Evolutionary conservation across 2,329 filamentous ascomycete genomes (phyloP).

Genomic region (Claviceps spartinae): DNA sequence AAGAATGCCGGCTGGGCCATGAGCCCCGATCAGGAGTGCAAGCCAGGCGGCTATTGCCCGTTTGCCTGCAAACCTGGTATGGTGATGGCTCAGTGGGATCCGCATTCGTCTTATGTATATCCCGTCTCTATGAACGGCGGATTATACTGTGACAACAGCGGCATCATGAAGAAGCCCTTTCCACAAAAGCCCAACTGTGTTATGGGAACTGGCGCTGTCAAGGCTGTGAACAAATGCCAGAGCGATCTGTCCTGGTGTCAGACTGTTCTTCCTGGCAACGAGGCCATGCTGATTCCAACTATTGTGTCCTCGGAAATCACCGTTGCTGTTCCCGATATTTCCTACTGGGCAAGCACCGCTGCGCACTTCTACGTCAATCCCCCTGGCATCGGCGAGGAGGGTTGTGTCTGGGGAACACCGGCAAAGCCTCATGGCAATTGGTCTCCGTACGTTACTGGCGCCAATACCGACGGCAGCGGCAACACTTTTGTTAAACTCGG

Average conservation of each 20-base stretch:
- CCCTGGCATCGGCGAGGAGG: conserved; percentile 49
- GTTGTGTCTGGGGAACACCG: conserved; percentile 58
- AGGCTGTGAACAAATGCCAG: conserved; percentile 52
- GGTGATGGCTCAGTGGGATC: conserved; percentile 70
- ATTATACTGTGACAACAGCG: conserved; percentile 54
- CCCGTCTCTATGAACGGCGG: conserved; percentile 66
- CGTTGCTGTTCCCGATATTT: conserved; percentile 55
- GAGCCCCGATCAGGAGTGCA: conserved; percentile 60
- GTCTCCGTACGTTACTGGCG: conserved; percentile 63
- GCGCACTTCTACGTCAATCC: conserved; percentile 73
- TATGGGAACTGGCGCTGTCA: conserved; percentile 50
- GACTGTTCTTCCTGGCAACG: conserved; percentile 65
- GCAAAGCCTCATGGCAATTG: conserved; percentile 58
- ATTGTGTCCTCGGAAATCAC: conserved; percentile 40
- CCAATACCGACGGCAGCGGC: conserved; percentile 52
- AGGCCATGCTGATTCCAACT: conserved; percentile 75
- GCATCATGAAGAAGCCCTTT: conserved; percentile 57
- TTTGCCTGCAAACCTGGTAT: conserved; percentile 64
- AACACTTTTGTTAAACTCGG: conserved; percentile 62
- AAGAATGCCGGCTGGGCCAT: conserved; percentile 68
- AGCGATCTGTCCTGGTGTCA: conserved; percentile 59
- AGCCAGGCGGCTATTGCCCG: conserved; percentile 56
- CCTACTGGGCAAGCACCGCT: conserved; percentile 59
- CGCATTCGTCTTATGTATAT: conserved; percentile 52
- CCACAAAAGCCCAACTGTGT: conserved; percentile 54